A percentile compares a stretch with the other conserved stretches of the same genome.
These are phyloP conservation scores for Danielozyma ontarioensis DNA, from an alignment of 805 yeast species.

Conservation along the genomic window DNA sequence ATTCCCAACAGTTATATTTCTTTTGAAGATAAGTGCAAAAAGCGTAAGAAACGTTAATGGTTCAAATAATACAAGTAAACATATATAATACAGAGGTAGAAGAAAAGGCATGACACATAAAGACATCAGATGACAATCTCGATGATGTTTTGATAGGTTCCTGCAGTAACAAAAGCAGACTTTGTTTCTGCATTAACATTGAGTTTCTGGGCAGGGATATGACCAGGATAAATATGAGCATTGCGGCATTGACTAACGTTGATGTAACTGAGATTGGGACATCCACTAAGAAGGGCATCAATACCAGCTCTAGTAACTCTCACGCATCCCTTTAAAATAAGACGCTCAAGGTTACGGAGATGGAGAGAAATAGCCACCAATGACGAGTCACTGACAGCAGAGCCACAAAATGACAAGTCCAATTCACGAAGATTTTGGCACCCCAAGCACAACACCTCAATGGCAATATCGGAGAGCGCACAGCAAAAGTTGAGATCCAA, in stretches of 20 bases:
- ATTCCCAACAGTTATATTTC: slow-evolving; percentile 62
- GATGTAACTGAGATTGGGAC: slow-evolving; percentile 45
- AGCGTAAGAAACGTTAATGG: slow-evolving; percentile 48
- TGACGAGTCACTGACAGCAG: slow-evolving; percentile 73
- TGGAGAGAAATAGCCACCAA: slow-evolving; percentile 55
- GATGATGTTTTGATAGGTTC: slow-evolving; percentile 48
- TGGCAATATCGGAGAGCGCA: slow-evolving; percentile 62
- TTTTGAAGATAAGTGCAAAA: slow-evolving; percentile 56
- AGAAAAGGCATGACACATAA: neutral
- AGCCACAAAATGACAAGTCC: slow-evolving; percentile 70
- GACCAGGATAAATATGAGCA: slow-evolving; percentile 58
- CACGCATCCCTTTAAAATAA: slow-evolving; percentile 63
- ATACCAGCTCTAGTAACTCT: slow-evolving; percentile 76
- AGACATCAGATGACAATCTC: slow-evolving; percentile 45
- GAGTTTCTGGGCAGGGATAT: slow-evolving; percentile 52
- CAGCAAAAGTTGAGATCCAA: slow-evolving; percentile 72
- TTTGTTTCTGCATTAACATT: slow-evolving; percentile 46
- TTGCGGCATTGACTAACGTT: slow-evolving; percentile 71
- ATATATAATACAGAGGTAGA: neutral
- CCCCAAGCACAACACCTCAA: slow-evolving; percentile 64
- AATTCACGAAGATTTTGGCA: slow-evolving; percentile 50
- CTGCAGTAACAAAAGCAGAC: slow-evolving; percentile 54
- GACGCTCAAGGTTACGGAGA: slow-evolving; percentile 41
- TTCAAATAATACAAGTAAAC: too few relatives aligned
- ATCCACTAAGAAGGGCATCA: slow-evolving; percentile 58